Conservation (phyloP, 139 green algal genomes). For the Asterochloris sp. region DNA sequence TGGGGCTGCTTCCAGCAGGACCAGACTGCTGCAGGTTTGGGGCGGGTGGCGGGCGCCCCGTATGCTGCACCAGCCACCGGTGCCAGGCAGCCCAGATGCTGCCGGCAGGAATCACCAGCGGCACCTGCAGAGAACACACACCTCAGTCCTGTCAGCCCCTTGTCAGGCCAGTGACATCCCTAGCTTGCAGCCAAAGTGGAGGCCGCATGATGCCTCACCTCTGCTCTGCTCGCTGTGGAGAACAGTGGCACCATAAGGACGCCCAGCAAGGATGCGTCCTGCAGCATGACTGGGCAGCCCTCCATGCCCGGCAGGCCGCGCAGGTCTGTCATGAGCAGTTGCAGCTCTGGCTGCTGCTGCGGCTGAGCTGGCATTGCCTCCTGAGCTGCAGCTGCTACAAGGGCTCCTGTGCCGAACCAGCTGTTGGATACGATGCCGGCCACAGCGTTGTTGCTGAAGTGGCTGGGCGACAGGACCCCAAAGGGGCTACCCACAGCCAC, state of each 20-base stretch:
- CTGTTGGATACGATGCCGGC: slow-evolving; percentile 33
- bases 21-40: neutral
- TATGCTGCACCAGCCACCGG: neutral
- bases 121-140: neutral
- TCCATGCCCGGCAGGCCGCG: slow-evolving; percentile 67
- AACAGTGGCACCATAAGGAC: slow-evolving; percentile 48
- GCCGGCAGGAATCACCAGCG: neutral
- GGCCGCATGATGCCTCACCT: slow-evolving; percentile 24
- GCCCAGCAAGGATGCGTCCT: slow-evolving; percentile 22
- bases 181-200: neutral
- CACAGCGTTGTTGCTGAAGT: slow-evolving; percentile 46
- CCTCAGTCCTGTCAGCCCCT: neutral
- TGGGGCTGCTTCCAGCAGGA: neutral
- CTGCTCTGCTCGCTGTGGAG: slow-evolving; percentile 26
- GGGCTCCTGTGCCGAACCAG: neutral
- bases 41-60: neutral
- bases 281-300: slow-evolving; percentile 34
- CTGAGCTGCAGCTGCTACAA: neutral
- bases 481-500: slow-evolving; percentile 52
- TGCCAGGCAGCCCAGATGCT: neutral
- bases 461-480: slow-evolving; percentile 48
- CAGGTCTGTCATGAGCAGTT: slow-evolving; percentile 49
- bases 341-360: neutral
- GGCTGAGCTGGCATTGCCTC: neutral
- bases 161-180: neutral